These are phyloP conservation scores for Lasiodiplodia gonubiensis DNA, from an alignment of 2,329 filamentous ascomycete species.

Conservation along the genomic window DNA sequence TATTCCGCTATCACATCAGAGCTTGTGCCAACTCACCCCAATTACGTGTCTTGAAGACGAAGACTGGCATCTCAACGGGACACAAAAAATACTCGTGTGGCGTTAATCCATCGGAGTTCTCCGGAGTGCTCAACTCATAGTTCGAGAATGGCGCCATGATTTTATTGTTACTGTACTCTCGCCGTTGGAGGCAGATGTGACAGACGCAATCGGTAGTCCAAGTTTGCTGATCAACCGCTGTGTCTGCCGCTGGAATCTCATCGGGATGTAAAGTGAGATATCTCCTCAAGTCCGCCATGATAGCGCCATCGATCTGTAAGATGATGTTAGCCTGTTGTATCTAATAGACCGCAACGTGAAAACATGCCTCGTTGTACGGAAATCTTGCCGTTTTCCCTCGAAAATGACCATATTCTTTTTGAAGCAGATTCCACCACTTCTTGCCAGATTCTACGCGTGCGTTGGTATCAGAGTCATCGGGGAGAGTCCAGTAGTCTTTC, in stretches of 20 bases:
- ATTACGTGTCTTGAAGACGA: conserved; percentile 29
- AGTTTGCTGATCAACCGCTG: background rate
- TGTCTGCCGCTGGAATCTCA: background rate
- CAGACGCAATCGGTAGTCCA: conserved; percentile 23
- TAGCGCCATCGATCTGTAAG: conserved; percentile 18
- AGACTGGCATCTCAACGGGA: conserved; percentile 16
- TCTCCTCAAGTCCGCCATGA: conserved; percentile 29
- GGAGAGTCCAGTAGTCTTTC: background rate
- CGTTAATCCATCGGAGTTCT: background rate
- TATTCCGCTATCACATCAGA: accelerated
- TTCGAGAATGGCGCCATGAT: background rate
- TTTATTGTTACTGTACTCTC: accelerated
- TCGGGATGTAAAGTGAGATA: conserved; percentile 1
- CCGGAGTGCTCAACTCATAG: background rate
- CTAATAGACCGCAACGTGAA: background rate
- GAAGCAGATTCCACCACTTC: conserved; percentile 25
- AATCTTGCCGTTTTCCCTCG: conserved; percentile 27
- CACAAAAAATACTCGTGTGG: conserved; percentile 27
- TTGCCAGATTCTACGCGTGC: conserved; percentile 5
- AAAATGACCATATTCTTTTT: conserved; percentile 28
- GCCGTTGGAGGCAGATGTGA: background rate
- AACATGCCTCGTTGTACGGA: conserved; percentile 26
- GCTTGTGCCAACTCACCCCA: conserved; percentile 24
- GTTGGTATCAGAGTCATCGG: background rate
- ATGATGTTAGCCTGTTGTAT: background rate